Evolutionary conservation across 306 rosid species (phyloP).

Genomic region (Prunus davidiana): DNA sequence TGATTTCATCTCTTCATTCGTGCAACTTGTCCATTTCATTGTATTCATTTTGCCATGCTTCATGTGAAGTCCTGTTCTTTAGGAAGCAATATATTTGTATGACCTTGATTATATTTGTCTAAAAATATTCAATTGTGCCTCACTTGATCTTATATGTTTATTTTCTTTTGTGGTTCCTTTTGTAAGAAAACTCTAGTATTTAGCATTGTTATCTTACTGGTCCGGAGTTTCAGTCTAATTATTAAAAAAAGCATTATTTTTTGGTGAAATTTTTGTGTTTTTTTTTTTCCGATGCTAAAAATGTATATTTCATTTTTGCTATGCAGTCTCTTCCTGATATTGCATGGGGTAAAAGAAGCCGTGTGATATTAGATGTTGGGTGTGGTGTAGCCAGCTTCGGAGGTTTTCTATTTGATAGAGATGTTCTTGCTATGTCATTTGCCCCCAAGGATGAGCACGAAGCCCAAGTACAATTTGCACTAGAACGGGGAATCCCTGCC

Average conservation of each 20-base stretch:
- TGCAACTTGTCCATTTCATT: background rate
- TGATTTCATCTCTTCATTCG: background rate
- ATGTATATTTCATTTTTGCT: conserved; percentile 12
- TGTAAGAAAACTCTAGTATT: background rate
- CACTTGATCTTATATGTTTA: background rate
- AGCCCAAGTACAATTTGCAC: conserved; percentile 90
- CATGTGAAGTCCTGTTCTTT: conserved; percentile 3
- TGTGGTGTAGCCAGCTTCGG: conserved; percentile 96
- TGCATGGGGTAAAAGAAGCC: conserved; percentile 86
- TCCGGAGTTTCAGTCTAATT: background rate
- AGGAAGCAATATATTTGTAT: background rate
- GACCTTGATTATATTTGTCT: background rate
- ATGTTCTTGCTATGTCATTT: conserved; percentile 76
- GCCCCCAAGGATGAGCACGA: conserved; percentile 95
- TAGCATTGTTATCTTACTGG: background rate
- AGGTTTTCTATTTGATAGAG: conserved; percentile 76
- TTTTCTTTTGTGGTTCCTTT: background rate
- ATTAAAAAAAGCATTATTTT: background rate
- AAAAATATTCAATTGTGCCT: background rate
- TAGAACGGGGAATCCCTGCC: conserved; percentile 91
- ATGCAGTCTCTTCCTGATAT: conserved; percentile 64
- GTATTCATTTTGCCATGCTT: background rate
- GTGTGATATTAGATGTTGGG: conserved; percentile 81
- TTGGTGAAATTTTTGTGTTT: background rate
- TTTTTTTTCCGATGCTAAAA: background rate